Evolutionary conservation across 2,329 filamentous ascomycete species (phyloP).

Genomic region (Cladophialophora immunda): DNA sequence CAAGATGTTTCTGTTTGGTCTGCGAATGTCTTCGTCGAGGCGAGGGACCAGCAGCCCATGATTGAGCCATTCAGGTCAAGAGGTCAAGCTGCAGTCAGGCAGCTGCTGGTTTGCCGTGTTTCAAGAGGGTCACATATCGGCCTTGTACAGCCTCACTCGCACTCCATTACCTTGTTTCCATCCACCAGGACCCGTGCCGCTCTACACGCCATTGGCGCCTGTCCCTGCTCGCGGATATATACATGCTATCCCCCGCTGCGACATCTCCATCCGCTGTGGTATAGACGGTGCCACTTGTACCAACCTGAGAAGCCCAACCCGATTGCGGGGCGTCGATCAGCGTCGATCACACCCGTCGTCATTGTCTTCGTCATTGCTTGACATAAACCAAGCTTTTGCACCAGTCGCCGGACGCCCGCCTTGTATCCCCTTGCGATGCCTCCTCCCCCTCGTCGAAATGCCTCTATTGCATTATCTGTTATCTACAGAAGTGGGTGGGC

Average conservation of each 20-base stretch:
- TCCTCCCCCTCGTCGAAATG: not conserved
- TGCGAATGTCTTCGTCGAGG: not conserved
- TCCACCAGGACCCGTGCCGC: not conserved
- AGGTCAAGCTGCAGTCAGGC: not conserved
- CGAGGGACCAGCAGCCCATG: not conserved
- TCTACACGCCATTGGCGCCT: not conserved
- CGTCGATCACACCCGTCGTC: not conserved
- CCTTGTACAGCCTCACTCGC: not conserved
- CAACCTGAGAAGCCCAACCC: not conserved
- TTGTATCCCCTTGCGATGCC: no score
- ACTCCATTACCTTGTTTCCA: not conserved
- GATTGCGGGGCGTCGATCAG: not conserved
- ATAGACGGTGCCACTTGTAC: conserved; percentile 5
- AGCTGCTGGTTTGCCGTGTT: conserved; percentile 1
- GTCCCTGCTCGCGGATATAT: not conserved
- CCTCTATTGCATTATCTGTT: not conserved
- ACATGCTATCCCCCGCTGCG: no score
- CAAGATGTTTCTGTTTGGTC: not conserved
- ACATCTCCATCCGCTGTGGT: not conserved
- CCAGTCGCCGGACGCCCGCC: not conserved
- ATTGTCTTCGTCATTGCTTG: not conserved
- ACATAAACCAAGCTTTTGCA: not conserved
- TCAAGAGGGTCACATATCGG: not conserved
- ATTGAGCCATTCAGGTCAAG: not conserved
- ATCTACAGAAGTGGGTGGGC: not conserved